Evolutionary conservation across 2,329 filamentous ascomycete genomes (phyloP).

Genomic region (Scolecobasidium constrictum): DNA sequence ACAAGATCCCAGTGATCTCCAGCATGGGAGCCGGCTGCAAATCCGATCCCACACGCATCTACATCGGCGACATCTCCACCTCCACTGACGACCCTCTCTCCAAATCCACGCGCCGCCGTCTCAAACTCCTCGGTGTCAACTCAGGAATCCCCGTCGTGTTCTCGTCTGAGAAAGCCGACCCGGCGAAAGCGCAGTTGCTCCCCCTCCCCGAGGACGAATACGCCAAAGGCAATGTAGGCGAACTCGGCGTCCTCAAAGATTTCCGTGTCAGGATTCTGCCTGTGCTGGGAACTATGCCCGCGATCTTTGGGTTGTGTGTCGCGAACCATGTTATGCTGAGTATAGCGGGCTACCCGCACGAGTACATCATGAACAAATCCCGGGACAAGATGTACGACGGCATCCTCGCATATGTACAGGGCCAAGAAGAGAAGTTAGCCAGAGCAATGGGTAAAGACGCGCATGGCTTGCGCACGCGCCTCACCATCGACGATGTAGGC

Average conservation of each 20-base stretch:
- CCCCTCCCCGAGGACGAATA: conserved; percentile 84
- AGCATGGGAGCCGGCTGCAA: conserved; percentile 97
- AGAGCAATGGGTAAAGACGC: conserved; percentile 42
- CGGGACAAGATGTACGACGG: conserved; percentile 88
- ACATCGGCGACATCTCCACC: conserved; percentile 80
- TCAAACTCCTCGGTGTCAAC: conserved; percentile 67
- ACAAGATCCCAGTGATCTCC: conserved; percentile 73
- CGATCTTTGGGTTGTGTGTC: conserved; percentile 82
- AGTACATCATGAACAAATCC: conserved; percentile 70
- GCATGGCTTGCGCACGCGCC: conserved; percentile 65
- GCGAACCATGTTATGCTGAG: conserved; percentile 88
- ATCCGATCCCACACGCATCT: conserved; percentile 70
- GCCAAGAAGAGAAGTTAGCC: conserved; percentile 65
- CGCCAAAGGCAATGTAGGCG: conserved; percentile 71
- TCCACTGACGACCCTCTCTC: conserved; percentile 86
- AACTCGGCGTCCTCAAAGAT: conserved; percentile 79
- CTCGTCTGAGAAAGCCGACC: conserved; percentile 79
- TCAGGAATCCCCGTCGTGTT: conserved; percentile 86
- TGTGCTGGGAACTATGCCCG: conserved; percentile 93
- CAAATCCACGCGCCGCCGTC: conserved; percentile 65
- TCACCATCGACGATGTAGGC: conserved; percentile 70
- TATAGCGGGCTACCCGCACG: conserved; percentile 71
- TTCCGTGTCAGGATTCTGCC: conserved; percentile 93
- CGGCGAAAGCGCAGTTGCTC: conserved; percentile 81
- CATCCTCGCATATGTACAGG: conserved; percentile 65